phyloP scores from a whole-genome alignment of 257 asterid genomes.

The Verbena officinalis region DNA sequence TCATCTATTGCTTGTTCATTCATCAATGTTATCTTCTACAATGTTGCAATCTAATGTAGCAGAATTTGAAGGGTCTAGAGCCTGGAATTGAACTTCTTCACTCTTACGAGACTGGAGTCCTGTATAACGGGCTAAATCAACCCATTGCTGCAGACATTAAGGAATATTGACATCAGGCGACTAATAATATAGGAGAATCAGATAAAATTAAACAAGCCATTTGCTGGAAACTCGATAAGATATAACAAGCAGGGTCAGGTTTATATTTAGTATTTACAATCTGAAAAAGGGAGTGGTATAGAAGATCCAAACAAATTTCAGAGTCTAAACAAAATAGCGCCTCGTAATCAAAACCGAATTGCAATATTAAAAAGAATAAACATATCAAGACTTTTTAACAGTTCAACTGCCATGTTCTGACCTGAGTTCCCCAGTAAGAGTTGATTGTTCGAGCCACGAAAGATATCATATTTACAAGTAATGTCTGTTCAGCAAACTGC shows the following conservation, averaged over 20 bases:
- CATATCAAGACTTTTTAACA: slow-evolving; percentile 1
- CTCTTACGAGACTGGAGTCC: slow-evolving; percentile 77
- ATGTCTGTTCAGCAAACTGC: slow-evolving; percentile 64
- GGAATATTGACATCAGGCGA: slow-evolving; percentile 28
- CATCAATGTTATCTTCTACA: slow-evolving; percentile 57
- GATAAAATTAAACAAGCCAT: not conserved
- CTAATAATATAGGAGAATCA: slow-evolving; percentile 1
- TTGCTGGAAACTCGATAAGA: not conserved
- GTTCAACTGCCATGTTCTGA: slow-evolving; percentile 23
- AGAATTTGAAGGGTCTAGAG: slow-evolving; percentile 48
- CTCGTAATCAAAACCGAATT: not conserved
- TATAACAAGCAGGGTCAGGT: no score
- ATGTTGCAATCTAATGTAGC: slow-evolving; percentile 55
- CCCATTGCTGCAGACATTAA: slow-evolving; percentile 80
- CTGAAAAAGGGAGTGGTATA: not conserved
- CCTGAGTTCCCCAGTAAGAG: slow-evolving; percentile 99
- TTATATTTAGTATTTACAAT: no score
- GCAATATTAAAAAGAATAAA: not conserved
- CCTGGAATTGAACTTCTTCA: slow-evolving; percentile 37
- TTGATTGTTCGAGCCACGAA: slow-evolving; percentile 84
- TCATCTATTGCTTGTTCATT: slow-evolving; percentile 54
- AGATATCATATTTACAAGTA: slow-evolving; percentile 80
- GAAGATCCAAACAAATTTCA: not conserved
- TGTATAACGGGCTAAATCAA: slow-evolving; percentile 85
- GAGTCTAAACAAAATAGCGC: not conserved